phyloP scores from a whole-genome alignment of 352 stramenopile genomes.

The Phytophthora hybrid region DNA sequence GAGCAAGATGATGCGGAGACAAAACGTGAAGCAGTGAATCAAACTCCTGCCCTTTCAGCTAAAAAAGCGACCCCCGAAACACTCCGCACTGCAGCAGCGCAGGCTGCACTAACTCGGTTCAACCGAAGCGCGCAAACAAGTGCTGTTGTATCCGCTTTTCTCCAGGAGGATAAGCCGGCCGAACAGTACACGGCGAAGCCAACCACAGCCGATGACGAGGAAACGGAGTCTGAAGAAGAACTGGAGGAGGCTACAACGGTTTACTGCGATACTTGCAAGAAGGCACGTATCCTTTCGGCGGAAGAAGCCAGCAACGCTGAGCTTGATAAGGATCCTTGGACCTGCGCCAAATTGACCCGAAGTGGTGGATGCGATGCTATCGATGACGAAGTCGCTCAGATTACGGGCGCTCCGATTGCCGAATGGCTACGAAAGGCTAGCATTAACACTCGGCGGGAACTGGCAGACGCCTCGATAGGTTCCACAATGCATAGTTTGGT shows the following conservation, averaged over 20 bases:
- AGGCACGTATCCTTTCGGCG: constrained; percentile 73
- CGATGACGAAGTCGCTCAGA: constrained; percentile 81
- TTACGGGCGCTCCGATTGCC: constrained; percentile 58
- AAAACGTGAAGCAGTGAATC: constrained; percentile 24
- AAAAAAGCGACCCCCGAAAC: constrained; percentile 40
- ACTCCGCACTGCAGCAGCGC: constrained; percentile 58
- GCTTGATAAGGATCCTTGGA: constrained; percentile 61
- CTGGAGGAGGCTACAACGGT: constrained; percentile 74
- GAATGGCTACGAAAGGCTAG: constrained; percentile 49
- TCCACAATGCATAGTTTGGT: constrained; percentile 47
- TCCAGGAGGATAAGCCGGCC: constrained; percentile 5
- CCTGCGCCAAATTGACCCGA: constrained; percentile 62
- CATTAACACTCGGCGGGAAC: constrained; percentile 63
- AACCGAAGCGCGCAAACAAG: constrained; percentile 50
- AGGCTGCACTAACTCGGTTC: constrained; percentile 65
- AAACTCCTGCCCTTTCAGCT: constrained; percentile 41
- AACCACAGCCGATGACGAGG: constrained; percentile 17
- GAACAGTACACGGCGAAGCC: constrained; percentile 4
- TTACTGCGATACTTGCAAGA: constrained; percentile 85
- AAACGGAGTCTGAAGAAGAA: constrained; percentile 58
- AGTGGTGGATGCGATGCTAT: constrained; percentile 53
- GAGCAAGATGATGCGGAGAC: constrained; percentile 19
- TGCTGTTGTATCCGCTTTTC: constrained; percentile 57
- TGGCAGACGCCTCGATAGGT: constrained; percentile 58
- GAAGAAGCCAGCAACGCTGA: constrained; percentile 46